Percentiles rank a stretch among this genome's conserved stretches.
phyloP scores from a whole-genome alignment of 2,329 filamentous ascomycete species.

The Trichoderma sp. region DNA sequence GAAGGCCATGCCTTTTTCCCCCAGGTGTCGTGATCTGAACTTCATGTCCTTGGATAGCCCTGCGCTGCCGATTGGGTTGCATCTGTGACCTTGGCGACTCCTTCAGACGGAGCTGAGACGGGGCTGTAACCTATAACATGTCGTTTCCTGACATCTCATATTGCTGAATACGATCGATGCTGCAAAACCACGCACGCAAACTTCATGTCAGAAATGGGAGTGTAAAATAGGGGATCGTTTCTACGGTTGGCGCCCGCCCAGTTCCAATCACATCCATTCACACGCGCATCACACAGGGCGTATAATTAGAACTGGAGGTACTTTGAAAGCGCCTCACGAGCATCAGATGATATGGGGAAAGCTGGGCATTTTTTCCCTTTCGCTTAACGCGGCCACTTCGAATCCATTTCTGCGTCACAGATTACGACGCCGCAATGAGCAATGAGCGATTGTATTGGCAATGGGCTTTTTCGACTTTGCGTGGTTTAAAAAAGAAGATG shows the following conservation, averaged over 20 bases:
- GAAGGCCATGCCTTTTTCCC: not conserved
- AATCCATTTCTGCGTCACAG: not conserved
- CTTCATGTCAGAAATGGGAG: not conserved
- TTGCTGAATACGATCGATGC: not conserved
- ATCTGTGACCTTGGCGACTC: not conserved
- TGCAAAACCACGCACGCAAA: not conserved
- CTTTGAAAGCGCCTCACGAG: not conserved
- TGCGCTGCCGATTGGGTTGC: not conserved
- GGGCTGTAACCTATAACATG: not conserved
- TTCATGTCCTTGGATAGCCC: not conserved
- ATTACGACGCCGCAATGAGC: not conserved
- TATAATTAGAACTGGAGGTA: not conserved
- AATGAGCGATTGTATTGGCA: not conserved
- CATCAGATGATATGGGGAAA: not conserved
- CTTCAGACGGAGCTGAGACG: not conserved
- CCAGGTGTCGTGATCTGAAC: slow-evolving; percentile 4
- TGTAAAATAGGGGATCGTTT: not conserved
- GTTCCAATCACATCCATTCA: slow-evolving; percentile 4
- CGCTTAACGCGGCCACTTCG: not conserved
- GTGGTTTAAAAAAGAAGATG: not conserved
- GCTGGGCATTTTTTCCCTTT: not conserved
- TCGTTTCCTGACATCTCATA: not conserved
- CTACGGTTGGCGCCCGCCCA: not conserved
- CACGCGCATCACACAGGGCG: slow-evolving; percentile 10
- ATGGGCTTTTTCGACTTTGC: not conserved